Evolutionary conservation across 768 basidiomycete species (phyloP), one percentile per base, ranked within the genome.

Genomic region (Phylloporus sp.): DNA sequence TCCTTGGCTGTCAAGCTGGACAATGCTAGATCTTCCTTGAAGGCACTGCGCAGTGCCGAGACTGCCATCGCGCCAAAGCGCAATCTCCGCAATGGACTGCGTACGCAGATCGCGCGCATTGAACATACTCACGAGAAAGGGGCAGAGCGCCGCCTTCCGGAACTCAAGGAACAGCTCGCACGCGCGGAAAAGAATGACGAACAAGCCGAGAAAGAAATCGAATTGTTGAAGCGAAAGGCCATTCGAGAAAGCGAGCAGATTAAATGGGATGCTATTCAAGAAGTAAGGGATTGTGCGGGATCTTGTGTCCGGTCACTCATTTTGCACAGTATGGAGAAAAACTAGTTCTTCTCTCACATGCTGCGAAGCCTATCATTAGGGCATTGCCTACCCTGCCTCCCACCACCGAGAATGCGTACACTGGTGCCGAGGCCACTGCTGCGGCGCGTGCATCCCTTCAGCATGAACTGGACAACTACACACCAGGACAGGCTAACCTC

Each of bases 231-330:
- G 72, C 77, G 91, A 40, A 90, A 88, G 65, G 88, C 82, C 1
- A 59, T 91, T 46, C 73, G 76, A 45, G 88, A 91, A 60, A 88
- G 86, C 65, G 91, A 92, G 63, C 72, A 75, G 41, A 64, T 74
- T 36, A 91, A 89, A 59, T 93, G 91, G 89, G 81, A 85, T 38
- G 91, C 91, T 11, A 69, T 91, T 45, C 77, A 81, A 63, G 91
- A 93, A 81, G 90, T 88, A 60, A 43, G 44, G 4, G 22, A 13
- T 23, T 49, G n/a, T 62, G 59, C 26, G 11, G 46, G 20, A 24
- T 23, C 8, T n/a, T 38, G n/a, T 43, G 15, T 31, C 22, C 3
- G 13, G 42, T 52, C 3, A 22, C 47, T 62, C 8, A 56, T 24
- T 7, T 34, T 40, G 35, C 47, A 2, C 49, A 92, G 90, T 93